Base-by-base conservation (phyloP, 768 basidiomycete species). In the Pleurotus platypus region DNA sequence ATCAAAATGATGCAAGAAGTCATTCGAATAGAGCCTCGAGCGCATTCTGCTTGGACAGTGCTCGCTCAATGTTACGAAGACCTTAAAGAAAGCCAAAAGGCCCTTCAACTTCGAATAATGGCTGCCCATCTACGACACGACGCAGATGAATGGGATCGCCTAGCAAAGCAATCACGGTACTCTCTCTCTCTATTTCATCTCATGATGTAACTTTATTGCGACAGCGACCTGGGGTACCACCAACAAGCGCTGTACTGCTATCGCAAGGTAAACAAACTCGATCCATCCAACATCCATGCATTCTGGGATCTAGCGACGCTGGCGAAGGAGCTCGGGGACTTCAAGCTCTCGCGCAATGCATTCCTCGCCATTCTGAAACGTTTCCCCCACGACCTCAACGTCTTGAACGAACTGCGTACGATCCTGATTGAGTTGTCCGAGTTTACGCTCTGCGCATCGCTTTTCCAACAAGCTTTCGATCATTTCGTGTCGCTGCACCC, bases 191-290 rank as follows among this genome's bases (percentile, higher is more conserved):
- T 42, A 46, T 46, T 11, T 27, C 30, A 35, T 35, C 30, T 9
- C 9, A 9, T 8, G 8, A 35, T 35, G 30, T 35, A 35, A 35
- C 30, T 11, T 35, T 55, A 40, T 20, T 9, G 9, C 30, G 49
- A 0, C 59, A 86, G 92, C 61, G 84, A 84, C 12, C 67, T 85
- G 22, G 90, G 89, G 1, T 85, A 84, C 58, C 80, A 84, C 46
- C 89, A 94, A 58, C 94, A 98, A 69, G 92, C 93, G 2, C 68
- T 97, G 37, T 98, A 98, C 66, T 98, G 96, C 66, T 92, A 90
- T 66, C 79, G 88, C 0, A 95, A 97, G 66, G 83, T 90, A 1
- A 81, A 87, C 63, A 84, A 80, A 57, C 74, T 90, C 20, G 88
- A 96, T 65, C 89, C 91, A 1, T 77, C 79, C 6, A 94, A 98